Conservation (phyloP, 495 filamentous ascomycete genomes). For the Aspergillus leporis region DNA sequence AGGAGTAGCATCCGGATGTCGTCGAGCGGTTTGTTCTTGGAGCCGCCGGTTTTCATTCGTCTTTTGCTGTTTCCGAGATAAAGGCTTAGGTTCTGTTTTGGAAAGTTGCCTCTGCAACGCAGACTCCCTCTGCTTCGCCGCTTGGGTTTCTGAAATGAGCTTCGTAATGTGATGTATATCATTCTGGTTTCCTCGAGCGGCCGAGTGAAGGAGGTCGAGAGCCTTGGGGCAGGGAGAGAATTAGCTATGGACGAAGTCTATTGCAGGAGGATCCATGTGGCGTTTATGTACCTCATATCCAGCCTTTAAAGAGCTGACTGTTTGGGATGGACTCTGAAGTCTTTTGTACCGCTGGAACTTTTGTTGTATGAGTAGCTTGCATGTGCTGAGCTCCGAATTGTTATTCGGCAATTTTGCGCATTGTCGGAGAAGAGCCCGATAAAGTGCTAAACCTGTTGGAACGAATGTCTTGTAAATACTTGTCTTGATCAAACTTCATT, state of each 20-base stretch:
- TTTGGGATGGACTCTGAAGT: constrained; percentile 55
- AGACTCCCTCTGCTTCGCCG: constrained; percentile 20
- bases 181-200: constrained; percentile 31
- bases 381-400: constrained; percentile 36
- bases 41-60: constrained; percentile 28
- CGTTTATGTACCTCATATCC: constrained; percentile 61
- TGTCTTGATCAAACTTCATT: background rate
- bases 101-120: constrained; percentile 21
- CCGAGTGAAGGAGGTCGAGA: constrained; percentile 41
- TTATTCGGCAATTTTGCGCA: constrained; percentile 49
- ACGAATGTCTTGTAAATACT: background rate
- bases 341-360: constrained; percentile 59
- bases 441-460: constrained; percentile 68
- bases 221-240: constrained; percentile 25
- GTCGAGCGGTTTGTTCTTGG: constrained; percentile 30
- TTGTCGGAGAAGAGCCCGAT: constrained; percentile 67
- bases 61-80: constrained; percentile 25
- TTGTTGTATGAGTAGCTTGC: constrained; percentile 49
- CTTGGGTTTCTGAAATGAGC: constrained; percentile 25
- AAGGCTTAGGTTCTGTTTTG: constrained; percentile 18
- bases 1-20: constrained; percentile 40
- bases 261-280: background rate
- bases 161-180: constrained; percentile 24
- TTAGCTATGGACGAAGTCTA: constrained; percentile 20
- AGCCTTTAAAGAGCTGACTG: constrained; percentile 55